Base-by-base conservation (phyloP, 2,329 filamentous ascomycete genomes). In the Diplodia sapinea region DNA sequence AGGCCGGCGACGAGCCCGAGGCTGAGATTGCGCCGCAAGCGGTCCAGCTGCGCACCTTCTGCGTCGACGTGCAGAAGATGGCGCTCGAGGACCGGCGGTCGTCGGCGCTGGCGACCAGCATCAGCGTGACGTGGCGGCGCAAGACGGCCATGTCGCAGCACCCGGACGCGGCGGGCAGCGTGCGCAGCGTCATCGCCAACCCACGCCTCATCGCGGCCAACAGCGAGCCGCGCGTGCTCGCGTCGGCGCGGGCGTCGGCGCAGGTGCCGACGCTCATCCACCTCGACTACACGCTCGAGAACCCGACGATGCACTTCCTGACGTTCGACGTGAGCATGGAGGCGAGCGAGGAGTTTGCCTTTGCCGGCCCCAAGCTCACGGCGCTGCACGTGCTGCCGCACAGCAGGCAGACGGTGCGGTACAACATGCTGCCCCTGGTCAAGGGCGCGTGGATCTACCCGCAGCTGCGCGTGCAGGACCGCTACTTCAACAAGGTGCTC, bases 311-410 rank as follows among this genome's bases (percentile, higher is more conserved):
- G 77, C 95, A 99, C 78, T 96, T 97, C 79, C 86, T 99, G 61
- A 97, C 94, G 0, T 99, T 99, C 79, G 93, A 92, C 36, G 79
- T 98, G 59, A 88, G 85, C 31, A 96, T 99, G 93, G 94, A 99
- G 72, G 91, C 93, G 2, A 94, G 88, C 76, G 93, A 96, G 71
- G 87, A 93, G 65, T 98, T 98, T 79, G 94, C 93, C 0, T 98
- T 99, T 78, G 93, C 92, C 8, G 95, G 95, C 0, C 84, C 92
- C 1, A 98, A 98, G 81, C 85, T 91, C 71, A 89, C 88, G 13
- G 90, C 90, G 1, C 73, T 97, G 64, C 92, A 95, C 74, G 81
- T 98, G 51, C 85, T 97, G 55, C 95, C 95, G 0, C 82, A 97
- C 70, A 94, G 92, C 68, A 83, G 94, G 69, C 85, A 92, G 56